phyloP scores from a whole-genome alignment of 2,329 filamentous ascomycete genomes.

The Penicillium sp. region DNA sequence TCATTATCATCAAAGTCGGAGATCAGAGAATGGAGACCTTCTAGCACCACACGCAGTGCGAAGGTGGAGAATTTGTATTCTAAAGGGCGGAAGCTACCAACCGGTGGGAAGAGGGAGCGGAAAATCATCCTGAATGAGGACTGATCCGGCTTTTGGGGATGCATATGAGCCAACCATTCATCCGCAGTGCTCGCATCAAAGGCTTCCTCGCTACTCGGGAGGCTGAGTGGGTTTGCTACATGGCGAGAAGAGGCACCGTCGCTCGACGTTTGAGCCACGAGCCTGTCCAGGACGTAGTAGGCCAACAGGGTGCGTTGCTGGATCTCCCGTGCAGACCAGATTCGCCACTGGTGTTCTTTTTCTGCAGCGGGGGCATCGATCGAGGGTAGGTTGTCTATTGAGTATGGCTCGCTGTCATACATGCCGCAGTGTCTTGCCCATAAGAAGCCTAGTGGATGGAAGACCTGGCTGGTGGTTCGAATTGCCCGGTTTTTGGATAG shows the following conservation, averaged over 20 bases:
- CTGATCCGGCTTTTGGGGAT: constrained; percentile 30
- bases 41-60: constrained; percentile 45
- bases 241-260: constrained; percentile 46
- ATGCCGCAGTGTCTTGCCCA: constrained; percentile 50
- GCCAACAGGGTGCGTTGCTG: constrained; percentile 48
- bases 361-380: constrained; percentile 33
- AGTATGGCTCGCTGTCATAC: constrained; percentile 40
- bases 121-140: constrained; percentile 45
- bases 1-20: constrained; percentile 44
- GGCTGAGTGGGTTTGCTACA: constrained; percentile 42
- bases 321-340: constrained; percentile 47
- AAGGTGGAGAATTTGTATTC: constrained; percentile 43
- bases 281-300: constrained; percentile 48
- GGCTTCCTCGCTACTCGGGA: constrained; percentile 43
- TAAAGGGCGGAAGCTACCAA: constrained; percentile 29
- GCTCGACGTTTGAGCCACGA: constrained; percentile 47
- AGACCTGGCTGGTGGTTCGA: constrained; percentile 47
- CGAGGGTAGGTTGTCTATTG: constrained; percentile 36
- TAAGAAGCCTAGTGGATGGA: constrained; percentile 47
- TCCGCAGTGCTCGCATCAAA: constrained; percentile 44
- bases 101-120: constrained; percentile 41
- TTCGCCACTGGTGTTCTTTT: constrained; percentile 45
- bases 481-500: constrained; percentile 47
- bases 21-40: constrained; percentile 47
- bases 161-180: constrained; percentile 44